A percentile compares a stretch with the other conserved stretches of the same genome.
Evolutionary conservation across 768 basidiomycete genomes (phyloP).

Genomic region (Pleurotus pulmonarius): DNA sequence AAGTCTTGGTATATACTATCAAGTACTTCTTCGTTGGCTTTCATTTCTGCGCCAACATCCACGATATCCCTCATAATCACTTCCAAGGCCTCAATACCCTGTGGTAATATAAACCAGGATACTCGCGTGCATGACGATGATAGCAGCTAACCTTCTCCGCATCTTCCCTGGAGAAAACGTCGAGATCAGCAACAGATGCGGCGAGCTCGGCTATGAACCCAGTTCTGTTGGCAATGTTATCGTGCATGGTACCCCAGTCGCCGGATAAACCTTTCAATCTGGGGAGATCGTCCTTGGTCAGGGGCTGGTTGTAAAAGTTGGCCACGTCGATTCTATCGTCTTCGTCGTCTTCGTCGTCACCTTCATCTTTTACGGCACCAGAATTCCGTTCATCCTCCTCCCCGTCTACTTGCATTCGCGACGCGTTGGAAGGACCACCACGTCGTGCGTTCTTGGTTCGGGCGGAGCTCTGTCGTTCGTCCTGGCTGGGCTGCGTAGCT

Average conservation of each 20-base stretch:
- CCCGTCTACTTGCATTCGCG: slow-evolving; percentile 16
- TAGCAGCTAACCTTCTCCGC: neutral
- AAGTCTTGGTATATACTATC: slow-evolving; percentile 55
- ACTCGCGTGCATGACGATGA: neutral
- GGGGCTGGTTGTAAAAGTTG: slow-evolving; percentile 64
- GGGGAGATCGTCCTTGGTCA: slow-evolving; percentile 46
- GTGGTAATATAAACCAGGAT: neutral
- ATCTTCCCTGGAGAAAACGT: neutral
- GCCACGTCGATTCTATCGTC: slow-evolving; percentile 57
- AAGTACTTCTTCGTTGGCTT: slow-evolving; percentile 49
- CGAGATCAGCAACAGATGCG: slow-evolving; percentile 51
- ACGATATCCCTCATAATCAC: slow-evolving; percentile 62
- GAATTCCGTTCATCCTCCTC: slow-evolving; percentile 9
- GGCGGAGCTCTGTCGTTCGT: slow-evolving; percentile 32
- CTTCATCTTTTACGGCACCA: neutral
- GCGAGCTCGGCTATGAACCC: slow-evolving; percentile 49
- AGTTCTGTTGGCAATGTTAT: slow-evolving; percentile 41
- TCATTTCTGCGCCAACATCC: slow-evolving; percentile 62
- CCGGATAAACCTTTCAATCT: slow-evolving; percentile 54
- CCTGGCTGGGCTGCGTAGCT: slow-evolving; percentile 26
- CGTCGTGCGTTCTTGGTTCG: slow-evolving; percentile 27
- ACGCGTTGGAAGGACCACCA: slow-evolving; percentile 14
- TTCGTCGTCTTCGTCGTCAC: slow-evolving; percentile 31
- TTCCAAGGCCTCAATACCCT: slow-evolving; percentile 64
- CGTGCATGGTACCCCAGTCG: slow-evolving; percentile 60